Evolutionary conservation across 768 basidiomycete genomes (phyloP), one percentile per base, ranked within the genome.

Genomic region (Kondoa malvinella): DNA sequence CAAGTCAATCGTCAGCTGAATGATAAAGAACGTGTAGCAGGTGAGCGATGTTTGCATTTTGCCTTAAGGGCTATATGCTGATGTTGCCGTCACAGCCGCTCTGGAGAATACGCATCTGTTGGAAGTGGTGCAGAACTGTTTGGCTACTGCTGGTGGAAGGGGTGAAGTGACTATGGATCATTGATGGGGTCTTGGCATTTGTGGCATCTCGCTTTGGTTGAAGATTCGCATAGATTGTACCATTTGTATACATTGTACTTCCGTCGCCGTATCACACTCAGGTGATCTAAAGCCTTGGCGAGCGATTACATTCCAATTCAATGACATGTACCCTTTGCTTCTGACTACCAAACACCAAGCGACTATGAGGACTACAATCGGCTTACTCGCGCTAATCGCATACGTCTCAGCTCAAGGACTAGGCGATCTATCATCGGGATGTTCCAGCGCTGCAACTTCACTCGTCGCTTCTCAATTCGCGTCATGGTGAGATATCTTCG

Each of bases 1-100:
- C 71, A 50, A 94, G 95, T 99, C 14, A 99, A 97, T 78, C 96
- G 96, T 76, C 95, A 99, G 74, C 81, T 99, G 34, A 99, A 99
- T 74, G 95, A 99, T 79, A 99, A 99, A 78, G 95, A 99, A 78
- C 82, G 95, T 56, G 95, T 97, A 1, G 92, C 92, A 29, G 72
- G 72, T 70, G 4, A 33, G 70, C 16, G 56, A 15, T 16, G 21
- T 33, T 21, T 3, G 4, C 14, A 1, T 16, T 32, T n/a, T 31
- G 12, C 8, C n/a, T 2, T n/a, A n/a, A n/a, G n/a, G n/a, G 1
- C 56, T 4, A 57, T 21, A 57, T 33, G 12, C 50, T 30, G 1
- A 29, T 33, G 0, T 14, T 59, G 31, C 30, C n/a, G n/a, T 16
- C 3, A 16, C 70, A 71, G 95, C 95, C 14, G 95, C 95, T 1